These are phyloP conservation scores for Starmerella scarabaei DNA, from an alignment of 805 yeast genomes.

Conservation along the genomic window DNA sequence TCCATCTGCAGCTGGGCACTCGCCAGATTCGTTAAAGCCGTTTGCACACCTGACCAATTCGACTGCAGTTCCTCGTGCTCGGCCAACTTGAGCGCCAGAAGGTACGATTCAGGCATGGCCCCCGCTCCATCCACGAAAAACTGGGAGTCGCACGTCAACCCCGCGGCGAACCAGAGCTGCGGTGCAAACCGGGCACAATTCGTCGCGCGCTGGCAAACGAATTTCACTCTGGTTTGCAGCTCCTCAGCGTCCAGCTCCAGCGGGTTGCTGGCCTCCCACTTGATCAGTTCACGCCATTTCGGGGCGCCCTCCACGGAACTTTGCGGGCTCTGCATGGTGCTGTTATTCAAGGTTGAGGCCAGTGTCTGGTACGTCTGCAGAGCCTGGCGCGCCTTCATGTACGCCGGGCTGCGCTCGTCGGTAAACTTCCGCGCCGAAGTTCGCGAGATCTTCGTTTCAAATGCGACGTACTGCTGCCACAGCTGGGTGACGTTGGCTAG, in stretches of 20 bases:
- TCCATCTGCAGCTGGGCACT: conserved; percentile 28
- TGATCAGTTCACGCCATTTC: conserved; percentile 26
- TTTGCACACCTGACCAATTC: conserved; percentile 38
- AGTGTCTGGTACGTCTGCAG: conserved; percentile 44
- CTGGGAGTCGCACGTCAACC: conserved; percentile 25
- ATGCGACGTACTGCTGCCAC: conserved; percentile 70
- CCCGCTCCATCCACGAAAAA: conserved; percentile 42
- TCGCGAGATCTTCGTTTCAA: conserved; percentile 67
- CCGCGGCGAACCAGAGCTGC: conserved; percentile 59
- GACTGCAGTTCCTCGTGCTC: conserved; percentile 54
- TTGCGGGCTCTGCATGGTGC: conserved; percentile 10
- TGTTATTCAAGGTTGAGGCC: conserved; percentile 26
- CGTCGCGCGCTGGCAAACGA: conserved; percentile 60
- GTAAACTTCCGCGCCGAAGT: conserved; percentile 74
- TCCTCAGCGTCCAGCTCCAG: conserved; percentile 41
- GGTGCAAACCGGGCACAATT: conserved; percentile 51
- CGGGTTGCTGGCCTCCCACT: conserved; percentile 65
- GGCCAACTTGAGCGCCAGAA: conserved; percentile 53
- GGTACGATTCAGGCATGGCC: conserved; percentile 57
- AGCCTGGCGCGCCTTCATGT: conserved; percentile 75
- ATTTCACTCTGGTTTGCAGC: conserved; percentile 46
- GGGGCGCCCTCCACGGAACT: conserved; percentile 2
- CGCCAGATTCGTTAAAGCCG: conserved; percentile 40
- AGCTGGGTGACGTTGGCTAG: conserved; percentile 56
- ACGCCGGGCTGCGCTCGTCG: conserved; percentile 67